Conservation (phyloP, 805 yeast genomes). For the Zygoascus biomembranicola region DNA sequence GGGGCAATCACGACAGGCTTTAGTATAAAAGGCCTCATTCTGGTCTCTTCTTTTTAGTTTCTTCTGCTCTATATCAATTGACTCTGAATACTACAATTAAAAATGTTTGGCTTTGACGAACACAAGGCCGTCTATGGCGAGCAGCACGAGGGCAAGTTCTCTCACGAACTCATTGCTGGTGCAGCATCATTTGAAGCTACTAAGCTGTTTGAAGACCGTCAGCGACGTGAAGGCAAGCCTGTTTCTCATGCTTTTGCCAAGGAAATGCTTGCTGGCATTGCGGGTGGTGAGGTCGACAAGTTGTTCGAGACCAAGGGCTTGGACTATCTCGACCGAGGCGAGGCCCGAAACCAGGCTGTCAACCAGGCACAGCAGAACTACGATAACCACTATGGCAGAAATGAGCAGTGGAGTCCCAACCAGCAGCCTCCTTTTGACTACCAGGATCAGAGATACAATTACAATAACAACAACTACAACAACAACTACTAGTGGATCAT, state of each 20-base stretch:
- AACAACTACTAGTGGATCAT: no score
- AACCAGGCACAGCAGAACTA: constrained; percentile 20
- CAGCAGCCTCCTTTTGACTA: constrained; percentile 17
- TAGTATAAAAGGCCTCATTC: neutral
- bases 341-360: constrained; percentile 18
- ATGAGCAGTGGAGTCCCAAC: constrained; percentile 17
- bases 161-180: constrained; percentile 25
- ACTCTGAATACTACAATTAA: neutral
- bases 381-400: constrained; percentile 23
- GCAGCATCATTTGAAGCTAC: constrained; percentile 24
- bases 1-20: no score
- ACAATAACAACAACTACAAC: neutral
- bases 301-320: constrained; percentile 25
- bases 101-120: constrained; percentile 18
- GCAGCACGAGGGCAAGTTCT: constrained; percentile 22
- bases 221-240: constrained; percentile 24
- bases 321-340: constrained; percentile 18
- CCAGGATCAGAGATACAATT: constrained; percentile 11
- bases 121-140: constrained; percentile 15
- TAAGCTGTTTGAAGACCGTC: constrained; percentile 23
- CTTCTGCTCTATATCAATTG: neutral
- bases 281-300: constrained; percentile 26
- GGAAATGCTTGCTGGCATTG: constrained; percentile 23
- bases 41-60: neutral
- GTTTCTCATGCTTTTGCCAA: constrained; percentile 25